Evolutionary conservation across 495 filamentous ascomycete species (phyloP).

Genomic region (Penicillium macrosclerotiorum): DNA sequence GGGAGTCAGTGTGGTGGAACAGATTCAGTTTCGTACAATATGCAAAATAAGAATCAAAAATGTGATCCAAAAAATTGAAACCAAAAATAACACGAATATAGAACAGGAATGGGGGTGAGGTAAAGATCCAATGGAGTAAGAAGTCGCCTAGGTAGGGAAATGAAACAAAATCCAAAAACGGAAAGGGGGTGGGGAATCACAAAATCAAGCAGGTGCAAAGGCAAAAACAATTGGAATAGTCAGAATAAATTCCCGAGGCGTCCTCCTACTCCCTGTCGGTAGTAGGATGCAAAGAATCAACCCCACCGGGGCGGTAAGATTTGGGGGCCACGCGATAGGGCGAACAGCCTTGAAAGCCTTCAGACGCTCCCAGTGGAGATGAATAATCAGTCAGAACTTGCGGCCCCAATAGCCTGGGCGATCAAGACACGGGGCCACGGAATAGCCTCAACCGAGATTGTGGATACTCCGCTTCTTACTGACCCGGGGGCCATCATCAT

Average conservation of each 20-base stretch:
- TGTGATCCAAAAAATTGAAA: too few species aligned
- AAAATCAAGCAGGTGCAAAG: conserved; percentile 2
- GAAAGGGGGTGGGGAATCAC: conserved; percentile 12
- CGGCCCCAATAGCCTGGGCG: too few species aligned
- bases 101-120: too few species aligned
- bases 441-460: conserved; percentile 29
- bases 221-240: conserved; percentile 4
- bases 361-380: too few species aligned
- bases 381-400: too few species aligned
- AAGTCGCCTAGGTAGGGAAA: conserved; percentile 17
- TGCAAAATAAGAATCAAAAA: conserved; percentile 8
- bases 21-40: not conserved
- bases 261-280: too few species aligned
- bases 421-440: not conserved
- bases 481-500: conserved; percentile 36
- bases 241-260: not conserved
- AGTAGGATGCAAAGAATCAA: too few species aligned
- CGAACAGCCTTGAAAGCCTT: too few species aligned
- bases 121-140: too few species aligned
- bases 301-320: too few species aligned
- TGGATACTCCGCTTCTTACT: conserved; percentile 57
- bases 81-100: too few species aligned
- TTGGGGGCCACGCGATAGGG: too few species aligned
- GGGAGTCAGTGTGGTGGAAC: not conserved
- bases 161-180: not conserved